Evolutionary conservation across 2,329 filamentous ascomycete species (phyloP), one percentile per base, ranked within the genome.

Genomic region (Xylaria polymorpha): DNA sequence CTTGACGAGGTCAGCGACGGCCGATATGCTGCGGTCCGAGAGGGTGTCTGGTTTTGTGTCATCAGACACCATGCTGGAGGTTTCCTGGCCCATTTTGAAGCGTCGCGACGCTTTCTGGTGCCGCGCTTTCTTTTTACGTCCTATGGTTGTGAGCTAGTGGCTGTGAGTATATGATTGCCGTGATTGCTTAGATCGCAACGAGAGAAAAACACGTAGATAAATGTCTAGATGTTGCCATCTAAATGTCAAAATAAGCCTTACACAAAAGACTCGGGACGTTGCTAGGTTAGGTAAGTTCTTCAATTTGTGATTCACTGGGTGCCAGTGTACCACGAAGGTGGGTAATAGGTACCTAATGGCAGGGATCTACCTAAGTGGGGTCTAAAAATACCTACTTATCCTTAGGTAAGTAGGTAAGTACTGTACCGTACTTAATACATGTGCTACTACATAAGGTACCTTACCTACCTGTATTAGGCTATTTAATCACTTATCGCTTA

Each of bases 21-120:
- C 92, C 20, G 91, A 85, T 15, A 98, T 80, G 35, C 87, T 91
- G 65, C 94, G 89, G 39, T 87, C 87, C 50, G 86, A 82, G 15
- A 98, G 85, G 0, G 89, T 92, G 62, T 84, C 78, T 1, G 95
- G 89, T 44, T 83, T 81, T 61, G 87, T 88, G 71, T 86, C 85
- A 71, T 92, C 89, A 76, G 91, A 87, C 71, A 94, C 80, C 63
- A 87, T 83, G 39, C 83, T 85, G 29, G 93, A 97, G 73, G 90
- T 86, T 78, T 97, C 93, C 80, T 97, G 94, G 68, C 94, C 94
- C 95, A 98, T 98, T 65, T 83, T 93, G 75, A 77, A 69, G 67
- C 70, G 66, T 69, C 71, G 71, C 62, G 67, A 70, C 55, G 68
- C 70, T 69, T 72, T 75, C 18, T 73, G 72, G 58, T 76, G 71